These are phyloP conservation scores for Talaromyces sp. DNA, from an alignment of 2,329 filamentous ascomycete genomes.

Conservation along the genomic window DNA sequence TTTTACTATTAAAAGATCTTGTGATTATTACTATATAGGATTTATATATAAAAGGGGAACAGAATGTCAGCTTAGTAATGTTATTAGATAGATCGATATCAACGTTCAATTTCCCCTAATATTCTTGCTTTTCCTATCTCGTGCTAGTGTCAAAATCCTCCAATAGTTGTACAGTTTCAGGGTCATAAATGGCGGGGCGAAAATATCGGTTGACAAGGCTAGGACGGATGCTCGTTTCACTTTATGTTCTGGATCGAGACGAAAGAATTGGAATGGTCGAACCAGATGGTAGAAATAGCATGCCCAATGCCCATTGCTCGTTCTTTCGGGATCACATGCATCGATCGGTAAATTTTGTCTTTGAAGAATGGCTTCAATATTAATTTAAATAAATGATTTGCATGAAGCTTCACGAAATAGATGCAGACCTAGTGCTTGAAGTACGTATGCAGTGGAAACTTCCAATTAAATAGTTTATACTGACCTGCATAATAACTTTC, in stretches of 20 bases:
- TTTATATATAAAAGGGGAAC: no score
- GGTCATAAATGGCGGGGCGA: not conserved
- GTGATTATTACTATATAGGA: no score
- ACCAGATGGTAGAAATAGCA: not conserved
- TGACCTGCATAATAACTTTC: not conserved
- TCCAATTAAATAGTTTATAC: not conserved
- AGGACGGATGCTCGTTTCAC: not conserved
- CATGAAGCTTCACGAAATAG: not conserved
- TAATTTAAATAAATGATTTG: not conserved
- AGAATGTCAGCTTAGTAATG: no score
- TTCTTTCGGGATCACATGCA: not conserved
- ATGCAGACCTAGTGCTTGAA: not conserved
- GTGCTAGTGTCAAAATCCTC: no score
- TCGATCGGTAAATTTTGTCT: not conserved
- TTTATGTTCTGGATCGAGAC: not conserved
- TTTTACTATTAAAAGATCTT: no score
- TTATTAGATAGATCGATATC: no score
- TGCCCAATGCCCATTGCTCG: no score
- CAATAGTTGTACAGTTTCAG: conserved; percentile 26
- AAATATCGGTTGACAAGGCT: not conserved
- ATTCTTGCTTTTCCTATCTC: no score
- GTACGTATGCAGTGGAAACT: not conserved
- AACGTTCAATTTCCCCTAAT: no score
- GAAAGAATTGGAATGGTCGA: not conserved
- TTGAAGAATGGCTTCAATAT: not conserved